Conservation (phyloP, 768 basidiomycete species). For the Xerocomus brunneocitrinus region DNA sequence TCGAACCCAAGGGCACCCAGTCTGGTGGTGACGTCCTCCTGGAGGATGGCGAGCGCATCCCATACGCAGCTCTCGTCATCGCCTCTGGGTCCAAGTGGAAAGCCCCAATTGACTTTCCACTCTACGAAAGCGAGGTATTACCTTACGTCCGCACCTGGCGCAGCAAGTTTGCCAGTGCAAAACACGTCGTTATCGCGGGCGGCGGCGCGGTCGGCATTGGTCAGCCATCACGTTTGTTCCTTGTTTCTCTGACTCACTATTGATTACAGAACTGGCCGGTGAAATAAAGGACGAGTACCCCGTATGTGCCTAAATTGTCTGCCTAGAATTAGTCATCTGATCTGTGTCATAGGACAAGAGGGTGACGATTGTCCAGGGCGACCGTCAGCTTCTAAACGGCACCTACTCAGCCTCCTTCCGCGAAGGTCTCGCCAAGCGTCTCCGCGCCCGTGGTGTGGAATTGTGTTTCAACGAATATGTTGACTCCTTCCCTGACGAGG, state of each 20-base stretch:
- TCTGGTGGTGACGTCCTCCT: conserved; percentile 49
- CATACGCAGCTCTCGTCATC: conserved; percentile 55
- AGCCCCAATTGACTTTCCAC: conserved; percentile 46
- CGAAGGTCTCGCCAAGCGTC: conserved; percentile 38
- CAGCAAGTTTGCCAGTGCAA: conserved; percentile 30
- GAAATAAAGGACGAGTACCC: conserved; percentile 42
- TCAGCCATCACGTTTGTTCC: conserved; percentile 15
- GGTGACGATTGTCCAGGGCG: conserved; percentile 59
- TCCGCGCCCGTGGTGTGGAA: conserved; percentile 43
- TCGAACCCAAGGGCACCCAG: conserved; percentile 33
- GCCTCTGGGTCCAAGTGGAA: conserved; percentile 55
- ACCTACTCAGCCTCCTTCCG: conserved; percentile 54
- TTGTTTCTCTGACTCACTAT: not conserved
- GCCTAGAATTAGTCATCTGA: conserved; percentile 5
- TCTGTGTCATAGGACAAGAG: conserved; percentile 29
- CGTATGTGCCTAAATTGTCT: conserved; percentile 19
- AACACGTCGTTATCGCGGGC: conserved; percentile 47
- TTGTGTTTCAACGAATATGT: conserved; percentile 51
- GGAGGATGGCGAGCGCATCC: conserved; percentile 43
- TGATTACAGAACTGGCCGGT: conserved; percentile 37
- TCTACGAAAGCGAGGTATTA: conserved; percentile 24
- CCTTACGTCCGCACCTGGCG: conserved; percentile 32
- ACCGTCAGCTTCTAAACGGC: conserved; percentile 49
- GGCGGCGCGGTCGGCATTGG: conserved; percentile 56
- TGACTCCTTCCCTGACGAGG: conserved; percentile 40